Percentiles rank a stretch among this genome's conserved stretches.
phyloP scores from a whole-genome alignment of 305 asterid species.

The Striga hermonthica region DNA sequence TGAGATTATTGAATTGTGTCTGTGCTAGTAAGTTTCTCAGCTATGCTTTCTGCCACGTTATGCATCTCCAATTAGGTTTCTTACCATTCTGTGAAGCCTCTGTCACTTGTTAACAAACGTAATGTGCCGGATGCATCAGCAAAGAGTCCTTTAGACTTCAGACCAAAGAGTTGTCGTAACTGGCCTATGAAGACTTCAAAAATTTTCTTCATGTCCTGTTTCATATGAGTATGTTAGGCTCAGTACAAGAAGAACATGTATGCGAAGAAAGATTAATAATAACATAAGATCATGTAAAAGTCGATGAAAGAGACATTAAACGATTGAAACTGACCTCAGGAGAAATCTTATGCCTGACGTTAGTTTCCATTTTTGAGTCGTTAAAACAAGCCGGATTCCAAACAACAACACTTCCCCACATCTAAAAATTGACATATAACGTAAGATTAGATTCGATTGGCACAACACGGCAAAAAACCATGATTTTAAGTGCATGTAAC shows the following conservation, averaged over 20 bases:
- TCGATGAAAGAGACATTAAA: conserved; percentile 18
- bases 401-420: conserved; percentile 95
- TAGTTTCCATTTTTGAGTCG: conserved; percentile 38
- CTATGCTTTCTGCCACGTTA: conserved; percentile 17
- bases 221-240: conserved; percentile 33
- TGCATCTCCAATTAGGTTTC: conserved; percentile 34
- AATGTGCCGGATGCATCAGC: conserved; percentile 53
- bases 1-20: background rate
- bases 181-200: conserved; percentile 85
- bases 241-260: background rate
- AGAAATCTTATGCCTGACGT: conserved; percentile 52
- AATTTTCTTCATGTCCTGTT: conserved; percentile 63
- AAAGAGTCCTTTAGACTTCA: conserved; percentile 58
- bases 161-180: conserved; percentile 86
- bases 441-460: conserved; percentile 32
- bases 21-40: conserved; percentile 6
- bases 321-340: conserved; percentile 55
- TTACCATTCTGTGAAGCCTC: conserved; percentile 91
- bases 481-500: conserved; percentile 33
- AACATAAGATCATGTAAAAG: conserved; percentile 1
- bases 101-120: conserved; percentile 62
- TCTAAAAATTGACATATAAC: conserved; percentile 47
- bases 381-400: conserved; percentile 78
- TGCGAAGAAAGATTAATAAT: background rate
- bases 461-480: conserved; percentile 31